Evolutionary conservation across 1,139 yeast species (phyloP), one percentile per base, ranked within the genome.

Genomic region (Taiozyma onychis): DNA sequence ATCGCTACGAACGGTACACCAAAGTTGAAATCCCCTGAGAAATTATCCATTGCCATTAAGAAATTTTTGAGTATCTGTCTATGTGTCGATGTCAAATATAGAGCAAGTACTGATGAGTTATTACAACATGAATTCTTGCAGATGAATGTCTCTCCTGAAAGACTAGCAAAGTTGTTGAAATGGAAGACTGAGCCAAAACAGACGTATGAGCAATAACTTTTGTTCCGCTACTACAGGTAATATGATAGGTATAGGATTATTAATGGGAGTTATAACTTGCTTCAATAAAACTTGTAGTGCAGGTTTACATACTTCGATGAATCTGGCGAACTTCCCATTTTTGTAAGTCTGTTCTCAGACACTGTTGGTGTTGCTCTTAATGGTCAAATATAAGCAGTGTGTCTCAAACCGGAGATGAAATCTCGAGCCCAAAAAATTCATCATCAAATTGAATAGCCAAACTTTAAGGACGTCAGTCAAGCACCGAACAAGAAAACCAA

Each of bases 1-100:
- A 93, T 93, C 73, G 98, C 97, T 14, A 88, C 97, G 1, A 91
- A 90, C 65, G 99, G 99, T 54, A 93, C 99, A 1, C 99, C 99
- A 42, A 90, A 90, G 67, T 75, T 93, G 62, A 91, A 89, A 71
- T 79, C 85, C 56, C 97, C 99, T 2, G 97, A 88, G 56, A 69
- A 74, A 48, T 74, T 93, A 53, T 84, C 95, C 21, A 76, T 83
- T 57, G 84, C 86, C 41, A 85, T 95, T 56, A 91, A 91, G 74
- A 82, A 87, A 62, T 93, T 93, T 65, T 75, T 93, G 64, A 84
- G 95, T 48, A 91, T 90, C 48, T 93, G 99, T 72, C 75, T 93
- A 43, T 91, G 98, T 68, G 99, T 93, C 44, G 98, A 95, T 68
- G 97, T 91, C 47, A 80, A 88, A 62, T 88, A 85, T 63, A 78